phyloP scores from a whole-genome alignment of 129 eudicot genomes.

The Flaveria trinervia region DNA sequence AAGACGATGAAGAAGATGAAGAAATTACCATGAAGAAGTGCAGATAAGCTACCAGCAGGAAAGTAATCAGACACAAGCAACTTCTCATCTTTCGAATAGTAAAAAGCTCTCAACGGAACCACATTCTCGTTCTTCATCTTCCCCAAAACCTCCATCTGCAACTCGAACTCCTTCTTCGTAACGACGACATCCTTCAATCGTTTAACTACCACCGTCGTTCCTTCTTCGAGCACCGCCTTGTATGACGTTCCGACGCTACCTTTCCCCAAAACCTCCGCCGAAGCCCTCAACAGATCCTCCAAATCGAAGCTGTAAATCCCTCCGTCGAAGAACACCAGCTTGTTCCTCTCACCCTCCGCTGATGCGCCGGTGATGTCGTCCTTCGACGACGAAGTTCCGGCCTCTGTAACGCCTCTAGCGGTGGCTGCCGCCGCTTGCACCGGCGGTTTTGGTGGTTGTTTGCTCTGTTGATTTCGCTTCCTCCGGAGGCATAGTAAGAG shows the following conservation, averaged over 20 bases:
- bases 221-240: conserved; percentile 14
- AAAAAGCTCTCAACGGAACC: conserved; percentile 16
- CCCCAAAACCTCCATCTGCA: conserved; percentile 11
- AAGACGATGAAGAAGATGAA: not conserved
- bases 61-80: conserved; percentile 13
- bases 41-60: conserved; percentile 20
- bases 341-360: conserved; percentile 10
- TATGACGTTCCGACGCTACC: conserved; percentile 19
- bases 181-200: conserved; percentile 7
- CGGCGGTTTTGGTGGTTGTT: conserved; percentile 4
- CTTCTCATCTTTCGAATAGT: conserved; percentile 14
- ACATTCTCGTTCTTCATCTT: conserved; percentile 15
- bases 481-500: not conserved
- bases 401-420: not conserved
- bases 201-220: conserved; percentile 11
- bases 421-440: not conserved
- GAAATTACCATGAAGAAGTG: conserved; percentile 19
- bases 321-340: not conserved
- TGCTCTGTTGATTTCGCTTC: not conserved
- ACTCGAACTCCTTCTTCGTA: not conserved
- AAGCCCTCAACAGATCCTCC: conserved; percentile 12
- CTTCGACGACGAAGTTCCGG: conserved; percentile 15
- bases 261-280: conserved; percentile 19
- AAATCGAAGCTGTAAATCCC: conserved; percentile 16
- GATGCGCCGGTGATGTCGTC: not conserved